Evolutionary conservation across 2,329 filamentous ascomycete species (phyloP).

Genomic region (Aschersonia sp.): DNA sequence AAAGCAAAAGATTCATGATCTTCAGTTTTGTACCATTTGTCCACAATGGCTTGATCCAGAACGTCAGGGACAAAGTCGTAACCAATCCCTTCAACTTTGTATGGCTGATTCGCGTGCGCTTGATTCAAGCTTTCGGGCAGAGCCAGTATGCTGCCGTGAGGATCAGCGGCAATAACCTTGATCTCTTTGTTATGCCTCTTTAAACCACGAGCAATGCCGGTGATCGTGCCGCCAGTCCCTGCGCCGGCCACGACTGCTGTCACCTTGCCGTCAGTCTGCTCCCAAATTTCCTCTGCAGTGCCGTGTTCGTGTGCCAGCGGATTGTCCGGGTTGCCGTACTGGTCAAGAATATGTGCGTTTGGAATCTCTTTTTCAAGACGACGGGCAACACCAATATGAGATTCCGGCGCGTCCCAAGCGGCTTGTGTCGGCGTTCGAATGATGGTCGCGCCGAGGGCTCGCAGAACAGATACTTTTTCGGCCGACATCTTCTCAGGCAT

Average conservation of each 20-base stretch:
- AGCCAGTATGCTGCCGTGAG: conserved; percentile 81
- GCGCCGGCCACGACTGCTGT: conserved; percentile 80
- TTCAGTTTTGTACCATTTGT: conserved; percentile 97
- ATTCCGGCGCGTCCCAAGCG: conserved; percentile 87
- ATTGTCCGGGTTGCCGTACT: conserved; percentile 88
- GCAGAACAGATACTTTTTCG: conserved; percentile 91
- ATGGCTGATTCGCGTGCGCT: conserved; percentile 65
- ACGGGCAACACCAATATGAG: conserved; percentile 87
- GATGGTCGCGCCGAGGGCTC: conserved; percentile 89
- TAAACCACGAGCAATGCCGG: conserved; percentile 71
- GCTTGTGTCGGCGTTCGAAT: conserved; percentile 95
- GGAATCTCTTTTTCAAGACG: conserved; percentile 89
- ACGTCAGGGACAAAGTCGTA: conserved; percentile 98
- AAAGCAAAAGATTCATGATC: conserved; percentile 84
- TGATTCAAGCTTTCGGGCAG: conserved; percentile 68
- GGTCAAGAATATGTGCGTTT: conserved; percentile 92
- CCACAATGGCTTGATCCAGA: conserved; percentile 62
- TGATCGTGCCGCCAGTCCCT: conserved; percentile 91
- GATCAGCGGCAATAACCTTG: conserved; percentile 86
- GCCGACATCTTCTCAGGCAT: conserved; percentile 98
- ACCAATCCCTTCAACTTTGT: conserved; percentile 97
- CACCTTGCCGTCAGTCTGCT: conserved; percentile 72
- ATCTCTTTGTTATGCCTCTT: conserved; percentile 75
- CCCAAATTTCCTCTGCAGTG: conserved; percentile 93
- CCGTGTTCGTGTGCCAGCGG: conserved; percentile 86